Evolutionary conservation across 139 green algal species (phyloP).

Genomic region (Micromonas commoda): DNA sequence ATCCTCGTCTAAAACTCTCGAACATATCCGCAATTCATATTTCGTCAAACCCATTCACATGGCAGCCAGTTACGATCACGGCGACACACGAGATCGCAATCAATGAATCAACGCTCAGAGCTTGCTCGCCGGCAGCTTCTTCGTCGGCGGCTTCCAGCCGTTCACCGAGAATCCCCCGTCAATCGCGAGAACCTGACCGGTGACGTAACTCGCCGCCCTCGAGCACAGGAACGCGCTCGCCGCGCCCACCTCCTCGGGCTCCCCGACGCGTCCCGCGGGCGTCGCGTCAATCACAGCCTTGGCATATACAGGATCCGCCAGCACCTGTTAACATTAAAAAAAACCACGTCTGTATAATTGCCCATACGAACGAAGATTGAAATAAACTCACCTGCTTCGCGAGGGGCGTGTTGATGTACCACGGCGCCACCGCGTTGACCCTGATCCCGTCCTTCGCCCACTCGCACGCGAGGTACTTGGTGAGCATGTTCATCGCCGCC

Average conservation of each 20-base stretch:
- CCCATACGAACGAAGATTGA: too few relatives aligned
- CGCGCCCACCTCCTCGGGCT: conserved; percentile 39
- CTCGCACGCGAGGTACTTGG: conserved; percentile 71
- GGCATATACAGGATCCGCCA: conserved; percentile 47
- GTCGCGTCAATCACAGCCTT: conserved; percentile 60
- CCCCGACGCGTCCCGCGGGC: conserved; percentile 65
- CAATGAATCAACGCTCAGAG: too few relatives aligned
- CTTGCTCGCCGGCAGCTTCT: too few relatives aligned
- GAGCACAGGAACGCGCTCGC: conserved; percentile 38
- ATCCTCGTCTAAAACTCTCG: too few relatives aligned
- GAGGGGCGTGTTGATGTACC: conserved; percentile 75
- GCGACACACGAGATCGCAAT: too few relatives aligned
- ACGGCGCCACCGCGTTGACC: conserved; percentile 78
- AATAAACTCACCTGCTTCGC: too few relatives aligned
- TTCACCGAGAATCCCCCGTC: conserved; percentile 39
- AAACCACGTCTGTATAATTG: too few relatives aligned
- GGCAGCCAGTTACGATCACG: too few relatives aligned
- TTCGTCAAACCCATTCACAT: too few relatives aligned
- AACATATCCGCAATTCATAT: too few relatives aligned
- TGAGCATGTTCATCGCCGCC: conserved; percentile 83
- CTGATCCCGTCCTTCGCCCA: conserved; percentile 78
- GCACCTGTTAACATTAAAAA: too few relatives aligned
- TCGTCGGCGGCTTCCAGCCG: conserved; percentile 23
- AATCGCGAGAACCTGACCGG: conserved; percentile 53
- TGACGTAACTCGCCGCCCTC: conserved; percentile 67